These are phyloP conservation scores for Venturiaceae sp. DNA, from an alignment of 2,329 filamentous ascomycete species.

Conservation along the genomic window DNA sequence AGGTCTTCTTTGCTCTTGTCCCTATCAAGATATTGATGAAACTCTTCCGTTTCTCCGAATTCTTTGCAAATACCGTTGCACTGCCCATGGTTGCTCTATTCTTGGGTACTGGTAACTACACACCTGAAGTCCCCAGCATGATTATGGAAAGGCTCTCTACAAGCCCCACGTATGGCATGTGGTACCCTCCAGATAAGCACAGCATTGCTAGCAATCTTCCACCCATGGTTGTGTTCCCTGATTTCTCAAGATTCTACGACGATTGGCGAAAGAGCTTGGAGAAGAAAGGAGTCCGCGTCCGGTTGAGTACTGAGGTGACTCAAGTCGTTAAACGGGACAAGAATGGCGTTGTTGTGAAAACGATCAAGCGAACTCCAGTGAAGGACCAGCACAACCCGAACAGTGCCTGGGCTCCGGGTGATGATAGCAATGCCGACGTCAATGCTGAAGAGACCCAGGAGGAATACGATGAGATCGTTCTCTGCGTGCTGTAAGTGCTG, in stretches of 20 bases:
- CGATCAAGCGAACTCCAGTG: slow-evolving; percentile 32
- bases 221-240: slow-evolving; percentile 53
- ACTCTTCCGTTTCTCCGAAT: slow-evolving; percentile 57
- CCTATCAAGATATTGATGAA: slow-evolving; percentile 56
- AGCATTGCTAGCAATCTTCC: slow-evolving; percentile 41
- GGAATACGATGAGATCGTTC: slow-evolving; percentile 55
- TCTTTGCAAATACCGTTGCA: slow-evolving; percentile 63
- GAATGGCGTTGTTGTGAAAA: slow-evolving; percentile 40
- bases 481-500: slow-evolving; percentile 44
- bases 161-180: slow-evolving; percentile 49
- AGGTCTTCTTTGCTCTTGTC: slow-evolving; percentile 49
- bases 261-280: slow-evolving; percentile 47
- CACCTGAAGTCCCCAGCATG: slow-evolving; percentile 59
- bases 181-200: slow-evolving; percentile 41
- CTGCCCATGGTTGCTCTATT: slow-evolving; percentile 65
- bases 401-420: slow-evolving; percentile 30
- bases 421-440: slow-evolving; percentile 27
- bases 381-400: slow-evolving; percentile 34
- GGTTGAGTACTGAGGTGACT: slow-evolving; percentile 47
- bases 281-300: slow-evolving; percentile 45
- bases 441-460: slow-evolving; percentile 32
- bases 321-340: slow-evolving; percentile 41
- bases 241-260: slow-evolving; percentile 51
- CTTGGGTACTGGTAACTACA: slow-evolving; percentile 63
- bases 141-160: slow-evolving; percentile 47